Conservation (phyloP, 768 basidiomycete genomes). For the Amanita muscaria region DNA sequence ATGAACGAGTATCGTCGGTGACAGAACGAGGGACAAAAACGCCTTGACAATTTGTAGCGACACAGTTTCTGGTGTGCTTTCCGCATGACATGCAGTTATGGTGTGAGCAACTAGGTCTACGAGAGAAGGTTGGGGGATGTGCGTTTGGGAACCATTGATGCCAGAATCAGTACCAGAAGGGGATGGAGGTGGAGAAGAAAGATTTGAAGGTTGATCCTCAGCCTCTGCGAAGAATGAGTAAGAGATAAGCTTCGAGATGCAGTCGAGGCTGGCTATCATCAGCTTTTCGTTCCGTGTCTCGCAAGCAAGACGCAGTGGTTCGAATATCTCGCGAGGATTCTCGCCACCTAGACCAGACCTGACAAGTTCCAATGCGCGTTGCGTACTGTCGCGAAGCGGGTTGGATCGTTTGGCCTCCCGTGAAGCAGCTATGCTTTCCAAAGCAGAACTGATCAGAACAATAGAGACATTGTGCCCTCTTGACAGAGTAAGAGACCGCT, state of each 20-base stretch:
- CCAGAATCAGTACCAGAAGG: constrained; percentile 34
- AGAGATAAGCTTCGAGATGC: constrained; percentile 94
- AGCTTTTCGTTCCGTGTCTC: constrained; percentile 91
- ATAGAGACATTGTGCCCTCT: constrained; percentile 69
- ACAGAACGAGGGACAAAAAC: constrained; percentile 81
- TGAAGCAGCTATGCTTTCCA: constrained; percentile 80
- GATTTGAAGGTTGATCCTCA: constrained; percentile 21
- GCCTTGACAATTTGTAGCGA: constrained; percentile 97
- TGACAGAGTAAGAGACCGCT: constrained; percentile 52
- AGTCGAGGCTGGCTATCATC: constrained; percentile 94
- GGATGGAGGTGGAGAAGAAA: constrained; percentile 73
- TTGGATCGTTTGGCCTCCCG: constrained; percentile 80
- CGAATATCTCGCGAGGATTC: constrained; percentile 81
- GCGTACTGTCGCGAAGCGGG: constrained; percentile 76
- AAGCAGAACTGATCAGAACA: constrained; percentile 73
- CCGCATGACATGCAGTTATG: constrained; percentile 85
- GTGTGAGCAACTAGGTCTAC: constrained; percentile 93
- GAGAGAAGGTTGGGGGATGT: constrained; percentile 58
- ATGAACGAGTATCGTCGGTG: constrained; percentile 80
- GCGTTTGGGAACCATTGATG: constrained; percentile 36
- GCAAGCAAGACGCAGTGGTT: constrained; percentile 93
- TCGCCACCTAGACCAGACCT: constrained; percentile 67
- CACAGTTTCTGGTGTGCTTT: constrained; percentile 81
- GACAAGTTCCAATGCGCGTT: constrained; percentile 76
- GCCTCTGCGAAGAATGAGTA: constrained; percentile 92